A percentile compares a stretch with the other conserved stretches of the same genome.
Evolutionary conservation across 306 rosid genomes (phyloP).

Genomic region (Lablab purpureus): DNA sequence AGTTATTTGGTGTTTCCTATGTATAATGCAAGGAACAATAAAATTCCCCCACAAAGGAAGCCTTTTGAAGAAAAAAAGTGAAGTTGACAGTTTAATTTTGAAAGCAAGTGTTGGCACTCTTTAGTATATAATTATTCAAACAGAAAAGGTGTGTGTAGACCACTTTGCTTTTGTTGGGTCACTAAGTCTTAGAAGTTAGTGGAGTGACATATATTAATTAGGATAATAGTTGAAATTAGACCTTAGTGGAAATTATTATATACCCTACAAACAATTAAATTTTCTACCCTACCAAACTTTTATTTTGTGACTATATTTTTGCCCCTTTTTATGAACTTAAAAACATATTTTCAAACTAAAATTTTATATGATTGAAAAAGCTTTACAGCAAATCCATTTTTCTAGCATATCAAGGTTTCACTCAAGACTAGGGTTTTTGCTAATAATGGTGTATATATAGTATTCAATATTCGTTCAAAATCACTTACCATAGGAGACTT

Average conservation of each 20-base stretch:
- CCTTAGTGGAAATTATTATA: slow-evolving; percentile 61
- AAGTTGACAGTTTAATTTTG: slow-evolving; percentile 50
- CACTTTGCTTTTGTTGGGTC: slow-evolving; percentile 88
- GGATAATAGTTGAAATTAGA: slow-evolving; percentile 49
- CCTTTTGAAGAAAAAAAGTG: slow-evolving; percentile 36
- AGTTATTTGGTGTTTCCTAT: slow-evolving; percentile 47
- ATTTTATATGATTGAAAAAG: not conserved
- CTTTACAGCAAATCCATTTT: slow-evolving; percentile 44
- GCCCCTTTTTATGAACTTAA: slow-evolving; percentile 5
- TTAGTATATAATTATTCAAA: slow-evolving; percentile 52
- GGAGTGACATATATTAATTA: slow-evolving; percentile 52
- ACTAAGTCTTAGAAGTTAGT: slow-evolving; percentile 68
- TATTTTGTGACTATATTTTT: slow-evolving; percentile 17
- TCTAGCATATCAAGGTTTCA: slow-evolving; percentile 37
- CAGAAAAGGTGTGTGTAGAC: slow-evolving; percentile 59
- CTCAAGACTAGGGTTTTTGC: not conserved
- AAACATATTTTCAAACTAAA: slow-evolving; percentile 2
- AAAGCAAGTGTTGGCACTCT: slow-evolving; percentile 43
- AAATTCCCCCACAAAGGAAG: slow-evolving; percentile 45
- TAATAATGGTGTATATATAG: too few relatives aligned
- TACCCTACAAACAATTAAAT: slow-evolving; percentile 44
- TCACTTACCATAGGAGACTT: too few relatives aligned
- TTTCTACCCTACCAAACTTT: slow-evolving; percentile 42
- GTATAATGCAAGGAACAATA: slow-evolving; percentile 42
- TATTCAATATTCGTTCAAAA: too few relatives aligned